Conservation (phyloP, 176 grass and related monocot species). For the barley (Hordeum vulgare) region DNA sequence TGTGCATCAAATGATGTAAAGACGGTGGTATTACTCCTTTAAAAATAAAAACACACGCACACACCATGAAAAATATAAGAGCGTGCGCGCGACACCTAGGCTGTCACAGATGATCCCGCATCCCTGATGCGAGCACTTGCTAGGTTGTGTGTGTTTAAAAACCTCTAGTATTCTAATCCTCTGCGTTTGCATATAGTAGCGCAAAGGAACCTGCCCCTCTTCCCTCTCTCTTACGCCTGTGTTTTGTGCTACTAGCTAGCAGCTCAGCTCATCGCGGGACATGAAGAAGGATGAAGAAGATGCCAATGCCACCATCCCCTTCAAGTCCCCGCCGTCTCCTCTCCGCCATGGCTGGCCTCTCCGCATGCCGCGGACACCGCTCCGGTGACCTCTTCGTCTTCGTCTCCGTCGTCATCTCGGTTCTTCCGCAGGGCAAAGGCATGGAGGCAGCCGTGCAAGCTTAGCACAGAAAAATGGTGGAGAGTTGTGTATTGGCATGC, state of each 20-base stretch:
- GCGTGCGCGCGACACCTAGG: background rate
- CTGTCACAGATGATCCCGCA: conserved; percentile 24
- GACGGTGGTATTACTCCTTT: too few species aligned
- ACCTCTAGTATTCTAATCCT: conserved; percentile 38
- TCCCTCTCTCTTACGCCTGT: conserved; percentile 4
- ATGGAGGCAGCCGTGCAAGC: conserved; percentile 27
- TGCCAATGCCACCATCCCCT: conserved; percentile 18
- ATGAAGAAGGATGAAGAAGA: conserved; percentile 37
- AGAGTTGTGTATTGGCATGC: conserved; percentile 49
- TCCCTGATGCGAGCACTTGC: background rate
- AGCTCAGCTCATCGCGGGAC: background rate
- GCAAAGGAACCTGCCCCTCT: conserved; percentile 17
- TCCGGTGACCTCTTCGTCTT: conserved; percentile 28
- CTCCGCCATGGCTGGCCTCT: background rate
- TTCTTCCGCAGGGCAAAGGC: conserved; percentile 29
- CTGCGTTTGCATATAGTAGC: conserved; percentile 24
- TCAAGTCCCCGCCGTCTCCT: conserved; percentile 10
- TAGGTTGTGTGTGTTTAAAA: conserved; percentile 34
- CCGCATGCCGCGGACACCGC: background rate
- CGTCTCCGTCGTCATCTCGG: conserved; percentile 5
- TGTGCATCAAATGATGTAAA: too few species aligned
- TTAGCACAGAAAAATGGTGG: conserved; percentile 28
- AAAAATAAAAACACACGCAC: too few species aligned
- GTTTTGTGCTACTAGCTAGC: conserved; percentile 11
- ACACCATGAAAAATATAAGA: too few species aligned